These are phyloP conservation scores for Elsinoe arachidis DNA, from an alignment of 2,329 filamentous ascomycete species.

Conservation along the genomic window DNA sequence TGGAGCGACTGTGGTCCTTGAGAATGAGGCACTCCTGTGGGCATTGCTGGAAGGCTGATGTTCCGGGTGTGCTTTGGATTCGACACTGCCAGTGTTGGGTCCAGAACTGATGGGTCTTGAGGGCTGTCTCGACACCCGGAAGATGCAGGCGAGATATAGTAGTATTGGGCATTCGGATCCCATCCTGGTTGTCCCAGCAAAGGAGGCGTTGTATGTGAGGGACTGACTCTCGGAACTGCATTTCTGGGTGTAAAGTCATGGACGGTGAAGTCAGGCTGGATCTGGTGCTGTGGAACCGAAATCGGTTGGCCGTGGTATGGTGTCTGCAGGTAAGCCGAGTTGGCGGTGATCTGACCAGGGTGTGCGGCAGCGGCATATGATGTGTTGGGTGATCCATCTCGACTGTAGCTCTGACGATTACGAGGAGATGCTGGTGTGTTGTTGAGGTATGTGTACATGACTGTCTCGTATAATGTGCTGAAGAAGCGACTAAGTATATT, in stretches of 20 bases:
- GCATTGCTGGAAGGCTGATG: neutral
- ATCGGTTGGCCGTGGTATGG: neutral
- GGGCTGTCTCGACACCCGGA: neutral
- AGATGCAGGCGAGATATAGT: conserved; percentile 4
- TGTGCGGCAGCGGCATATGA: neutral
- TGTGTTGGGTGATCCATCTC: neutral
- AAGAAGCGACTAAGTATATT: conserved; percentile 1
- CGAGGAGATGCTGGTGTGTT: neutral
- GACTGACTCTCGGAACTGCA: neutral
- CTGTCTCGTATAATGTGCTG: neutral
- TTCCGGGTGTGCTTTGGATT: too few relatives aligned
- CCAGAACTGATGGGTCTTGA: neutral
- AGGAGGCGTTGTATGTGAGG: conserved; percentile 1
- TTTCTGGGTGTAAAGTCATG: neutral
- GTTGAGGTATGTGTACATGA: conserved; percentile 1
- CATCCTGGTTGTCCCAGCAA: neutral
- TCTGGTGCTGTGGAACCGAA: neutral
- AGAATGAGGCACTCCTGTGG: neutral
- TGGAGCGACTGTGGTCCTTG: neutral
- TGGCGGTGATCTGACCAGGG: neutral
- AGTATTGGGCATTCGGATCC: conserved; percentile 2
- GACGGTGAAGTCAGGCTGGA: conserved; percentile 3
- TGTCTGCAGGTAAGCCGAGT: neutral
- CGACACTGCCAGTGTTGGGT: too few relatives aligned
- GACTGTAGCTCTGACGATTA: conserved; percentile 3